Conservation (phyloP, 2,329 filamentous ascomycete species). For the Tolypocladium cylindrosporum region DNA sequence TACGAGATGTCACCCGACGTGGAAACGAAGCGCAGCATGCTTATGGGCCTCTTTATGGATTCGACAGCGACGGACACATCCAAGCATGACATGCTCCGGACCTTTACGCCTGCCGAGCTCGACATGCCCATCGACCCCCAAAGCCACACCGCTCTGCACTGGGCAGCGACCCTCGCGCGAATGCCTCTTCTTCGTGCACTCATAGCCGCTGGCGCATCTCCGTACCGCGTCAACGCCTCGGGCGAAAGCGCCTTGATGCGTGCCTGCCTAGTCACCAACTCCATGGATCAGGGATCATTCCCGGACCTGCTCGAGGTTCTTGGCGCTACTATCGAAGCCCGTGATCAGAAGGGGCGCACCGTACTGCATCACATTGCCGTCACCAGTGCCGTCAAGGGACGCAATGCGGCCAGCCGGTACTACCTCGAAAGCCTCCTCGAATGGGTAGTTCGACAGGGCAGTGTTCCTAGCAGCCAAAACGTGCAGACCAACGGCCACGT, state of each 20-base stretch:
- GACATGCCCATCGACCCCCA: slow-evolving; percentile 88
- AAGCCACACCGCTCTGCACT: slow-evolving; percentile 84
- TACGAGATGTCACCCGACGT: slow-evolving; percentile 52
- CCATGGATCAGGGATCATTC: slow-evolving; percentile 82
- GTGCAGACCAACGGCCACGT: slow-evolving; percentile 19
- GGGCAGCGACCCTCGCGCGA: slow-evolving; percentile 87
- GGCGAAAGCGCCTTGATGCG: slow-evolving; percentile 92
- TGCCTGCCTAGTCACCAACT: slow-evolving; percentile 88
- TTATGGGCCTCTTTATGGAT: slow-evolving; percentile 78
- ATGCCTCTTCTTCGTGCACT: slow-evolving; percentile 73
- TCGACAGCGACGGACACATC: slow-evolving; percentile 58
- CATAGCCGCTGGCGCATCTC: slow-evolving; percentile 75
- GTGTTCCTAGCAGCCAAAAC: slow-evolving; percentile 44
- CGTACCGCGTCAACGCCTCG: slow-evolving; percentile 76
- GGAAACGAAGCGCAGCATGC: slow-evolving; percentile 69
- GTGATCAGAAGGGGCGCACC: slow-evolving; percentile 81
- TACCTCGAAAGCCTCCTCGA: slow-evolving; percentile 92
- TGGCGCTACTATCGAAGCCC: slow-evolving; percentile 79
- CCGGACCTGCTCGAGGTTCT: slow-evolving; percentile 83
- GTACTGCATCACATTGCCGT: slow-evolving; percentile 95
- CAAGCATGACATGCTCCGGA: slow-evolving; percentile 66
- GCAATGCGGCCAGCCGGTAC: slow-evolving; percentile 84
- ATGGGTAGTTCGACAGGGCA: slow-evolving; percentile 83
- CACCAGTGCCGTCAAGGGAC: slow-evolving; percentile 88
- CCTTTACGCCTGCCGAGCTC: slow-evolving; percentile 68